These are phyloP conservation scores for Arthrobotrys pseudoclavata DNA, from an alignment of 2,329 filamentous ascomycete species.

Conservation along the genomic window DNA sequence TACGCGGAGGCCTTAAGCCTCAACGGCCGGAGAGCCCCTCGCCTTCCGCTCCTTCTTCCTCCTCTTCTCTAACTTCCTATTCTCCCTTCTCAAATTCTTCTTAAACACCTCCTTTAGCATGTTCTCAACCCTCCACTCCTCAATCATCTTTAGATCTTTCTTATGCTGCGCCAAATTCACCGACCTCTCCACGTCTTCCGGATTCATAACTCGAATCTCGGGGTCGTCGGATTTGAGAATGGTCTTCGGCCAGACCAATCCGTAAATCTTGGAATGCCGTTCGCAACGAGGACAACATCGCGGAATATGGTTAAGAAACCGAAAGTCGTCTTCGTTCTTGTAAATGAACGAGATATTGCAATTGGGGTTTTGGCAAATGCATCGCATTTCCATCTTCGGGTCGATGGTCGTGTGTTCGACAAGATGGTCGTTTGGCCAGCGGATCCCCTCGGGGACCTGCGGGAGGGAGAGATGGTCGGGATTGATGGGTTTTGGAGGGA, in stretches of 20 bases:
- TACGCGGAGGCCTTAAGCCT: constrained; percentile 10
- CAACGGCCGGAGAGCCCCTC: constrained; percentile 34
- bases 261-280: constrained; percentile 94
- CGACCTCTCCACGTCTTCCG: constrained; percentile 53
- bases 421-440: constrained; percentile 50
- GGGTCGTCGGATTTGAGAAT: constrained; percentile 81
- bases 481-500: constrained; percentile 45
- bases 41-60: constrained; percentile 43
- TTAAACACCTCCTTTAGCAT: constrained; percentile 53
- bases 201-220: constrained; percentile 66
- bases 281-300: constrained; percentile 92
- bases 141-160: constrained; percentile 45
- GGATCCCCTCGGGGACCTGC: constrained; percentile 48
- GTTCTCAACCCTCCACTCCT: constrained; percentile 56
- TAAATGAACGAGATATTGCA: constrained; percentile 51
- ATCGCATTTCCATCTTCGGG: constrained; percentile 55
- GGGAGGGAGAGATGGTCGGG: constrained; percentile 46
- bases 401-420: constrained; percentile 54
- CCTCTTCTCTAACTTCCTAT: constrained; percentile 53
- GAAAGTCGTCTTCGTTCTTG: constrained; percentile 56
- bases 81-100: constrained; percentile 52
- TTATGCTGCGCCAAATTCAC: constrained; percentile 52
- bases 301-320: constrained; percentile 72
- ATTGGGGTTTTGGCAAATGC: constrained; percentile 50
- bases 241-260: constrained; percentile 96